Percentiles rank a stretch among this genome's conserved stretches.
phyloP scores from a whole-genome alignment of 148 eudicot species.

The Camellia granthamiana region DNA sequence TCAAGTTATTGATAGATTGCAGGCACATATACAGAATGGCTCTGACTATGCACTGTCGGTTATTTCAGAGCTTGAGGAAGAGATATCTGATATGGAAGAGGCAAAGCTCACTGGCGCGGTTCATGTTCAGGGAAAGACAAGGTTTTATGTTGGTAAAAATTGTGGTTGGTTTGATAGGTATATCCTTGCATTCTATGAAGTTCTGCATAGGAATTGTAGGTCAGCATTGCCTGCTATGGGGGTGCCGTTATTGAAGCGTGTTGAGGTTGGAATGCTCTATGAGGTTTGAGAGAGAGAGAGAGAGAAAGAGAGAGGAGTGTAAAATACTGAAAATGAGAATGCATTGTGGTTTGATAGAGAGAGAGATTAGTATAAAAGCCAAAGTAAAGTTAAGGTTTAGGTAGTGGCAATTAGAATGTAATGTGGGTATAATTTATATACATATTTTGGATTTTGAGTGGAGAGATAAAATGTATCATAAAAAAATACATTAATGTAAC shows the following conservation, averaged over 20 bases:
- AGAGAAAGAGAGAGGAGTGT: no score
- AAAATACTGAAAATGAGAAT: no score
- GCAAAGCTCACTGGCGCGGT: slow-evolving; percentile 55
- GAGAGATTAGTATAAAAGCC: no score
- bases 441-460: no score
- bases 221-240: slow-evolving; percentile 52
- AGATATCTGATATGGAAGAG: slow-evolving; percentile 40
- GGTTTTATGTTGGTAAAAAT: slow-evolving; percentile 50
- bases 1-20: slow-evolving; percentile 40
- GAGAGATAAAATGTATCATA: no score
- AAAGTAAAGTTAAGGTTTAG: no score
- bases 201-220: slow-evolving; percentile 65
- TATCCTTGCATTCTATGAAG: slow-evolving; percentile 64
- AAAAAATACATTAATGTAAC: no score
- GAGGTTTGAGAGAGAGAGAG: slow-evolving; percentile 33
- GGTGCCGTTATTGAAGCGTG: slow-evolving; percentile 42
- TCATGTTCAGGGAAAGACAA: slow-evolving; percentile 62
- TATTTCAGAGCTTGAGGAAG: slow-evolving; percentile 26
- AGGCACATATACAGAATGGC: slow-evolving; percentile 29
- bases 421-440: no score
- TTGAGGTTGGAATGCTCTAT: slow-evolving; percentile 60
- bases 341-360: no score
- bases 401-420: no score
- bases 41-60: slow-evolving; percentile 8
- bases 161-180: slow-evolving; percentile 55